A percentile compares a stretch with the other conserved stretches of the same genome.
Evolutionary conservation across 164 flowering plant genomes (phyloP).

Genomic region (Aristolochia fimbriata): DNA sequence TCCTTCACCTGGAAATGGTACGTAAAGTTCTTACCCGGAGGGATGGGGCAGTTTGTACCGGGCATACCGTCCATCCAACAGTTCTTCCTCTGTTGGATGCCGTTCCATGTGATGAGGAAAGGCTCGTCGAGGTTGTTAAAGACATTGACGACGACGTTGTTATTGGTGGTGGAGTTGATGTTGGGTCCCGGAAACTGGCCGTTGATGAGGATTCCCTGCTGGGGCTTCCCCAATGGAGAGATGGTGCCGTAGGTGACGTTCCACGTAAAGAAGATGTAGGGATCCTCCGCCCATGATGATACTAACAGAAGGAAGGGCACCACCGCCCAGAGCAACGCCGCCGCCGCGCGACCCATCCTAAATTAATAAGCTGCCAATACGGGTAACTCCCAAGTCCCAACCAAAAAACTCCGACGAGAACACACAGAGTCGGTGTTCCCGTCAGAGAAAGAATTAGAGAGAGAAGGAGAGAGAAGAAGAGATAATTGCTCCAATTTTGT

Average conservation of each 20-base stretch:
- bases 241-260: constrained; percentile 28
- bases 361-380: too few species aligned
- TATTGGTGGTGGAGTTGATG: constrained; percentile 47
- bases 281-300: constrained; percentile 24
- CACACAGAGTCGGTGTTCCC: too few species aligned
- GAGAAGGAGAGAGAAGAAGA: too few species aligned
- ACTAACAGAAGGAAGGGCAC: constrained; percentile 4
- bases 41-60: constrained; percentile 38
- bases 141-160: constrained; percentile 46
- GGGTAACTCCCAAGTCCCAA: too few species aligned
- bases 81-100: constrained; percentile 44
- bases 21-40: constrained; percentile 37
- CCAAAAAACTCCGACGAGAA: too few species aligned
- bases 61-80: constrained; percentile 47
- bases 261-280: constrained; percentile 30
- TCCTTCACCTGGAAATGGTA: constrained; percentile 45
- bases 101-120: constrained; percentile 35
- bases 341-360: not conserved
- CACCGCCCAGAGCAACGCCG: not conserved
- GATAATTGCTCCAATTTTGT: too few species aligned
- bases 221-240: constrained; percentile 35
- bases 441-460: too few species aligned
- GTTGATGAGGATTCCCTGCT: constrained; percentile 41
- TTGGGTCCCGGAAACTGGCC: constrained; percentile 49
- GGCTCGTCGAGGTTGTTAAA: constrained; percentile 54